A percentile compares a stretch with the other conserved stretches of the same genome.
These are phyloP conservation scores for Sporothrix brunneoviolacea DNA, from an alignment of 2,329 filamentous ascomycete species.

Conservation along the genomic window DNA sequence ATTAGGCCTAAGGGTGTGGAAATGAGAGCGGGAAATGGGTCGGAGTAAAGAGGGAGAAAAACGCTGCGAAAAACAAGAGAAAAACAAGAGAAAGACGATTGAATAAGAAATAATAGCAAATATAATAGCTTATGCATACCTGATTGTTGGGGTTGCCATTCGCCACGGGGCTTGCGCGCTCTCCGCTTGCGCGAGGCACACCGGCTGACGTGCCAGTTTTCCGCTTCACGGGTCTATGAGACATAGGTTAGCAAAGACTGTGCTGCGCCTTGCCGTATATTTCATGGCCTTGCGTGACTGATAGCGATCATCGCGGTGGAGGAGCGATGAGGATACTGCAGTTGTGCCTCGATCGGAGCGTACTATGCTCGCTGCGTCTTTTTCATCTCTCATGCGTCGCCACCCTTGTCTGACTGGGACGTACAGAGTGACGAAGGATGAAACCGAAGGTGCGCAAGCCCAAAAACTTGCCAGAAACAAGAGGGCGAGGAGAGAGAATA, in stretches of 20 bases:
- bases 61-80: slow-evolving; percentile 12
- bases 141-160: slow-evolving; percentile 47
- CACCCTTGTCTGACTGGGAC: slow-evolving; percentile 1
- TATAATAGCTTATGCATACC: slow-evolving; percentile 37
- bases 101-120: not conserved
- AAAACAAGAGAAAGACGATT: slow-evolving; percentile 3
- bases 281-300: too few relatives aligned
- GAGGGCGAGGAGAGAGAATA: slow-evolving; percentile 9
- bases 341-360: not conserved
- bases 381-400: not conserved
- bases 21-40: not conserved
- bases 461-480: slow-evolving; percentile 1
- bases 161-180: slow-evolving; percentile 55
- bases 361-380: not conserved
- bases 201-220: slow-evolving; percentile 63
- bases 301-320: too few relatives aligned
- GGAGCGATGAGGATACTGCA: too few relatives aligned
- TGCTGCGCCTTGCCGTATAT: too few relatives aligned
- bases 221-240: slow-evolving; percentile 67
- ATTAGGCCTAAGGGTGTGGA: slow-evolving; percentile 9
- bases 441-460: not conserved
- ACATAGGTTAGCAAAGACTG: slow-evolving; percentile 17
- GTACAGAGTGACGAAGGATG: not conserved
- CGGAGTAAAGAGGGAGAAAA: not conserved
- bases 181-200: slow-evolving; percentile 58